phyloP scores from a whole-genome alignment of 2,329 filamentous ascomycete species.

The Trichophaea hybrida region DNA sequence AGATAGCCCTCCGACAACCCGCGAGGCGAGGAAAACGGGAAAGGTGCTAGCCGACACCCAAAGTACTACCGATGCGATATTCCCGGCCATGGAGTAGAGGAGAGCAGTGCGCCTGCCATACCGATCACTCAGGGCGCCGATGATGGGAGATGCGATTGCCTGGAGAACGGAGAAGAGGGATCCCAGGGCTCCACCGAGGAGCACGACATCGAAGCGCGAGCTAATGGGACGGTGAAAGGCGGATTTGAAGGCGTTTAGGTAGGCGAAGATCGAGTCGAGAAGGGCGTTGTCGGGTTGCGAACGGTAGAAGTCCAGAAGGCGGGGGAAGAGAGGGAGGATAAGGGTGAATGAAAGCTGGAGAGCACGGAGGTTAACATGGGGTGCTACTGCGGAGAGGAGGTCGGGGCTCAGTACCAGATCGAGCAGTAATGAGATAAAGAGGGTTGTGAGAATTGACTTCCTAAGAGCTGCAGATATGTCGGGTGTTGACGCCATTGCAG shows the following conservation, averaged over 20 bases:
- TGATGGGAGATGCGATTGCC: slow-evolving; percentile 79
- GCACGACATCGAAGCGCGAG: slow-evolving; percentile 89
- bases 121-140: slow-evolving; percentile 73
- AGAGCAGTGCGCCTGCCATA: slow-evolving; percentile 69
- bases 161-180: slow-evolving; percentile 89
- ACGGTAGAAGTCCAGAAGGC: slow-evolving; percentile 80
- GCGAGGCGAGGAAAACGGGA: slow-evolving; percentile 84
- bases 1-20: slow-evolving; percentile 80
- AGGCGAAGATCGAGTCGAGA: slow-evolving; percentile 63
- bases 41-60: slow-evolving; percentile 94
- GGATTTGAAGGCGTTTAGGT: slow-evolving; percentile 88
- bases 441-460: slow-evolving; percentile 70
- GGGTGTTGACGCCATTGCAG: not conserved
- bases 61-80: slow-evolving; percentile 80
- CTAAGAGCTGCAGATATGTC: slow-evolving; percentile 13
- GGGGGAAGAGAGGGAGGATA: slow-evolving; percentile 89
- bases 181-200: slow-evolving; percentile 83
- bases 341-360: slow-evolving; percentile 90
- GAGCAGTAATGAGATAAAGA: slow-evolving; percentile 77
- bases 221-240: slow-evolving; percentile 86
- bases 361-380: slow-evolving; percentile 16
- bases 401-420: slow-evolving; percentile 53
- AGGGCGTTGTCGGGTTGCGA: slow-evolving; percentile 43
- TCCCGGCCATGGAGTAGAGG: slow-evolving; percentile 81
- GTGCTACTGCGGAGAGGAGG: no score